Base-by-base conservation (phyloP, 1,284 basidiomycete genomes). In the Somion occarium region DNA sequence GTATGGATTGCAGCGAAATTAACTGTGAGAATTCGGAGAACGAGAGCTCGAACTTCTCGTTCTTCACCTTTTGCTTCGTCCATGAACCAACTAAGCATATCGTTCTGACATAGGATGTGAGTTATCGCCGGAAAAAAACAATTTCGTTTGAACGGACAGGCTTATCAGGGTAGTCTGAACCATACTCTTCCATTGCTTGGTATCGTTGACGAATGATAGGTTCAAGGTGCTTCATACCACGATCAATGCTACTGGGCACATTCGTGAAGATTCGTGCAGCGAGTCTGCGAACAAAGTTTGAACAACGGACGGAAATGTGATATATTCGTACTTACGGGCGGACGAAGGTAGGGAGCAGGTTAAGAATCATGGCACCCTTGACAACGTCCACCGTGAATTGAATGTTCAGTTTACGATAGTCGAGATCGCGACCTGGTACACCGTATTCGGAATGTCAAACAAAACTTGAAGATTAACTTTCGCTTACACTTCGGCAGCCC, bases 401-500 rank as follows among this genome's bases (percentile, higher is more conserved):
- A 2, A 70, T 63, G 46, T 65, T 71, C 11, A 75, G 59, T 13
- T 64, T 59, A 15, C 64, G 57, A 53, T 65, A 76, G 12, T 71
- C 73, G 9, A 38, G 50, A 37, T 57, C 44, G 15, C 48, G 39
- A 42, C 48, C 48, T 50, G 22, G 13, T 22, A 20, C 3, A 15
- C 5, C 20, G 38, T 12, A n/a, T 18, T 3, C 26, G 20, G 22
- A 23, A 5, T 5, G 9, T 13, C 20, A 7, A 23, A 13, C 42
- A 44, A 55, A 5, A 12, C 22, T 22, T 43, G 13, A 22, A 23
- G 23, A 43, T 24, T 22, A 43, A 24, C 11, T 11, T 37, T 37
- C 34, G 19, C 64, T 44, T 53, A 71, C 74, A 75, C 5, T 72
- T 52, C 5, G 73, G 71, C 19, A 65, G 54, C 3, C 73, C 74